A percentile compares a stretch with the other conserved stretches of the same genome.
phyloP scores from a whole-genome alignment of 2,329 filamentous ascomycete genomes.

The Hawksworthiomyces lignivorus region DNA sequence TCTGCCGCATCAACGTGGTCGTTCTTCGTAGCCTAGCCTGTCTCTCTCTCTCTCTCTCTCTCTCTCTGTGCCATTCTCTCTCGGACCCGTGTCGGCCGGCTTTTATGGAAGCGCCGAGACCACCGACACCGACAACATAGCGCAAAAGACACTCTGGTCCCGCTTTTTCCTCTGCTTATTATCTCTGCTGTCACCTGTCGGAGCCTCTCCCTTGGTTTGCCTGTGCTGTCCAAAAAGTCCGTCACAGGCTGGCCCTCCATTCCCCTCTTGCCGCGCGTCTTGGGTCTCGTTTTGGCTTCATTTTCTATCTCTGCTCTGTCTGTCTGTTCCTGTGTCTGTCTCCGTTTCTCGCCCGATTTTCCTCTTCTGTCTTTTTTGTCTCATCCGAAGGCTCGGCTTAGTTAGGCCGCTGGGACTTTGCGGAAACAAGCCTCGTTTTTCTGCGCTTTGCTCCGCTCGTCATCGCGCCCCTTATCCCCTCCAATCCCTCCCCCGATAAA shows the following conservation, averaged over 20 bases:
- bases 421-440: too few relatives aligned
- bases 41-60: background rate
- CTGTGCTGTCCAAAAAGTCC: constrained; percentile 3
- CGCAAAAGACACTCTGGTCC: constrained; percentile 1
- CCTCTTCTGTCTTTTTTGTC: too few relatives aligned
- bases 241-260: constrained; percentile 1
- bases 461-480: too few relatives aligned
- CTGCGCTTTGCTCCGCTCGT: too few relatives aligned
- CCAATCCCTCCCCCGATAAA: constrained; percentile 2
- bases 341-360: too few relatives aligned
- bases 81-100: constrained; percentile 6
- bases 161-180: constrained; percentile 1
- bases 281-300: background rate
- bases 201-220: too few relatives aligned
- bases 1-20: too few relatives aligned
- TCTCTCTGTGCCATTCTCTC: background rate
- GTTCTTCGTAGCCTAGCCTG: background rate
- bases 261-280: background rate
- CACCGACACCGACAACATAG: constrained; percentile 6
- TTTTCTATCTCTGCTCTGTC: constrained; percentile 4
- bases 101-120: background rate
- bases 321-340: too few relatives aligned
- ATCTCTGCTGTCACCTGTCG: constrained; percentile 6
- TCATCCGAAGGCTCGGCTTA: too few relatives aligned
- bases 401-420: too few relatives aligned